phyloP scores from a whole-genome alignment of 768 basidiomycete genomes.

The Paxillus ammoniavirescens region DNA sequence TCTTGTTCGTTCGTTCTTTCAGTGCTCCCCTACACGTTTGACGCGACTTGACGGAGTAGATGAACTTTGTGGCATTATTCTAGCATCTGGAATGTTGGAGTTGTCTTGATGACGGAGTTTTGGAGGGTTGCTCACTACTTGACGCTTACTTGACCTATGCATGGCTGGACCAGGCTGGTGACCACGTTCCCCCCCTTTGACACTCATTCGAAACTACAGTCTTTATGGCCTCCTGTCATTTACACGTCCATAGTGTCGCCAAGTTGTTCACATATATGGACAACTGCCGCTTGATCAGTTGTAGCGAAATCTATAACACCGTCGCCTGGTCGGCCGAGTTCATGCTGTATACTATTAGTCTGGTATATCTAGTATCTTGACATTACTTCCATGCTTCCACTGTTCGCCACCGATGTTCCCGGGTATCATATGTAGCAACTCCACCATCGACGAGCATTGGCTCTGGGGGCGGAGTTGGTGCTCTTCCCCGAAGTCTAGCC shows the following conservation, averaged over 20 bases:
- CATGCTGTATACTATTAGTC: neutral
- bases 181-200: neutral
- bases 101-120: constrained; percentile 4
- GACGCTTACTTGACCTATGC: neutral
- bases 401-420: constrained; percentile 36
- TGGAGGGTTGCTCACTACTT: neutral
- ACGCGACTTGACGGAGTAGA: neutral
- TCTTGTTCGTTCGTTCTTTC: neutral
- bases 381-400: constrained; percentile 36
- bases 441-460: neutral
- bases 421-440: constrained; percentile 13
- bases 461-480: constrained; percentile 46
- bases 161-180: neutral
- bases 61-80: neutral
- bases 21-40: neutral
- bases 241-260: neutral
- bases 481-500: constrained; percentile 48
- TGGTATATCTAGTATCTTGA: neutral
- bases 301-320: no score
- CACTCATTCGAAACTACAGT: neutral
- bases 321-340: neutral
- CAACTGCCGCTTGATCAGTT: neutral
- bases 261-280: neutral
- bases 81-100: neutral
- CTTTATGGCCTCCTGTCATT: neutral